phyloP scores from a whole-genome alignment of 805 yeast genomes.

The Candida stauntonica region DNA sequence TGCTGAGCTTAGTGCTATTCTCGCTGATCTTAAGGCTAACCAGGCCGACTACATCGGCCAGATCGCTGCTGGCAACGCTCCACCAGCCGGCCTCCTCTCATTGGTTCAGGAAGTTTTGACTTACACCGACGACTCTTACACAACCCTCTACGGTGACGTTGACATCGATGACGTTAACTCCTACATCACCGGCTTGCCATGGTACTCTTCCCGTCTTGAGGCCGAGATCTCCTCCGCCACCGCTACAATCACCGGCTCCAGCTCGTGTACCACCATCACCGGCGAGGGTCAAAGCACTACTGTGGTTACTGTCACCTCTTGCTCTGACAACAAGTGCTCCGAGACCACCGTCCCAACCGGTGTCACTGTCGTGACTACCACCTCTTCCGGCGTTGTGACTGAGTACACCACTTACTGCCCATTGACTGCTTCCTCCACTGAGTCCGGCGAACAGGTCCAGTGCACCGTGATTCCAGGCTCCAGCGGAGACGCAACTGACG shows the following conservation, averaged over 20 bases:
- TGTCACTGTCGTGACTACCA: too few relatives aligned
- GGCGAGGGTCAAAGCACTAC: too few relatives aligned
- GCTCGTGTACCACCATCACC: not conserved
- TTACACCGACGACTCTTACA: conserved; percentile 31
- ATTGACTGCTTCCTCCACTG: too few relatives aligned
- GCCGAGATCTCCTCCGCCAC: conserved; percentile 16
- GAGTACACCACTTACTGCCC: too few relatives aligned
- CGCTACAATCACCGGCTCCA: conserved; percentile 2
- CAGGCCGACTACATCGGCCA: conserved; percentile 16
- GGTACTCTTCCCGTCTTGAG: conserved; percentile 26
- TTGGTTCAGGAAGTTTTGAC: conserved; percentile 26
- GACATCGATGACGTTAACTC: conserved; percentile 25
- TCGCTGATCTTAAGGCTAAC: conserved; percentile 17
- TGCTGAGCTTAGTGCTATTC: conserved; percentile 10
- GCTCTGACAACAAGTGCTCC: not conserved
- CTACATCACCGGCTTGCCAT: conserved; percentile 30
- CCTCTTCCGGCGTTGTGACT: conserved; percentile 7
- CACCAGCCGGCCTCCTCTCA: conserved; percentile 29
- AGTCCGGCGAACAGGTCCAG: too few relatives aligned
- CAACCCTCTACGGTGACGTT: conserved; percentile 26
- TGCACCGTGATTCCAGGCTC: too few relatives aligned
- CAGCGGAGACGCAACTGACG: conserved; percentile 6
- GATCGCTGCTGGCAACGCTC: conserved; percentile 19
- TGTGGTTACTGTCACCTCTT: too few relatives aligned
- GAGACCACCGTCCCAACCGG: not conserved